A percentile compares a stretch with the other conserved stretches of the same genome.
These are phyloP conservation scores for Daldinia loculata DNA, from an alignment of 495 filamentous ascomycete genomes.

Conservation along the genomic window DNA sequence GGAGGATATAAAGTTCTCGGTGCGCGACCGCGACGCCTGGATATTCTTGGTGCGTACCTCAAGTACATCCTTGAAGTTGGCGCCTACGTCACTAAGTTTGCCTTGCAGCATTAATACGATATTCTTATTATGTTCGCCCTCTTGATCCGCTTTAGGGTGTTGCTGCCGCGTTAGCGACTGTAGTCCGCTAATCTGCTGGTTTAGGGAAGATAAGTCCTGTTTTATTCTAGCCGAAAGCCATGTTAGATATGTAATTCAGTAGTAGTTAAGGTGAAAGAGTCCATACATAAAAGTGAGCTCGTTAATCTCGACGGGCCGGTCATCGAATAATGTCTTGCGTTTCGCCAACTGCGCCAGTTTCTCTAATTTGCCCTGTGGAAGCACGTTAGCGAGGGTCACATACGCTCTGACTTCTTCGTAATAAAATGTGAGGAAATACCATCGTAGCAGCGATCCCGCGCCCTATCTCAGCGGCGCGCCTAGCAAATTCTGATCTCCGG, in stretches of 20 bases:
- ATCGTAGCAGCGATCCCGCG: constrained; percentile 90
- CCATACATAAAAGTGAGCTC: constrained; percentile 74
- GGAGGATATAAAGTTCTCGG: constrained; percentile 94
- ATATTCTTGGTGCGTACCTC: constrained; percentile 99
- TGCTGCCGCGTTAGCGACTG: constrained; percentile 73
- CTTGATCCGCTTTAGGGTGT: constrained; percentile 82
- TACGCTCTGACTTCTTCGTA: not conserved
- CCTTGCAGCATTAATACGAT: constrained; percentile 93
- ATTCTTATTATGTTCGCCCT: constrained; percentile 97
- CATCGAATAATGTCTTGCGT: constrained; percentile 96
- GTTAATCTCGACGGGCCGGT: constrained; percentile 94
- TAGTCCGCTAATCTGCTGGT: constrained; percentile 82
- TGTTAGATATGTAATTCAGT: constrained; percentile 6
- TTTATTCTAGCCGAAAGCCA: constrained; percentile 75
- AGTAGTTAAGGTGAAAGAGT: constrained; percentile 11
- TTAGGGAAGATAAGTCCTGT: constrained; percentile 90
- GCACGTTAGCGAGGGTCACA: not conserved
- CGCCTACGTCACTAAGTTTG: constrained; percentile 91
- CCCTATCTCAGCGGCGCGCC: constrained; percentile 87
- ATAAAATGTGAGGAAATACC: constrained; percentile 29
- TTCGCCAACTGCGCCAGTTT: constrained; percentile 92
- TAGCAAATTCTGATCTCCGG: constrained; percentile 80
- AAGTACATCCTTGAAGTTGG: constrained; percentile 96
- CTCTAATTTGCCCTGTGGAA: constrained; percentile 75
- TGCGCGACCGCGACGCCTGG: constrained; percentile 88